Percentiles rank a stretch among this genome's conserved stretches.
Evolutionary conservation across 2,329 filamentous ascomycete genomes (phyloP).

Genomic region (Scedosporium boydii): DNA sequence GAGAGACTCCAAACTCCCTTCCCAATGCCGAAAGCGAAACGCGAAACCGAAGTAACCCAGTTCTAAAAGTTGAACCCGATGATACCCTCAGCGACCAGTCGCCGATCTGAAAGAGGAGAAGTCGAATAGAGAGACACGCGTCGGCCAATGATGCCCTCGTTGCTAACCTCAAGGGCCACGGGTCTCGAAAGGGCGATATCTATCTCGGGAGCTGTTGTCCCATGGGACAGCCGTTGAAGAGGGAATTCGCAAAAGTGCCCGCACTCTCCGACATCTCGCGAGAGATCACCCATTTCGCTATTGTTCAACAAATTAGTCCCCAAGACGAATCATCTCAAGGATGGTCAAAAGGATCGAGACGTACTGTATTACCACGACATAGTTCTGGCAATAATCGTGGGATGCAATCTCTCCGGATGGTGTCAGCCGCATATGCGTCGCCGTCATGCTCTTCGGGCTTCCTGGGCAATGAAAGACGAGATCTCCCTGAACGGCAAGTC

Average conservation of each 20-base stretch:
- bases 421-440: slow-evolving; percentile 33
- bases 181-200: slow-evolving; percentile 21
- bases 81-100: slow-evolving; percentile 34
- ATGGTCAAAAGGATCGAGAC: slow-evolving; percentile 9
- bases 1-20: neutral
- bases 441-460: slow-evolving; percentile 22
- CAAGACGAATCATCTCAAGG: too few species aligned
- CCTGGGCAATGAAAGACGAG: slow-evolving; percentile 33
- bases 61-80: slow-evolving; percentile 31
- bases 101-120: slow-evolving; percentile 14
- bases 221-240: neutral
- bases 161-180: slow-evolving; percentile 33
- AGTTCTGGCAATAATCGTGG: slow-evolving; percentile 5
- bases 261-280: neutral
- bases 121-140: slow-evolving; percentile 29
- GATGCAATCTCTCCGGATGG: slow-evolving; percentile 15
- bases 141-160: slow-evolving; percentile 37
- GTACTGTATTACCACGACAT: slow-evolving; percentile 36
- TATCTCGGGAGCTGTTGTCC: neutral
- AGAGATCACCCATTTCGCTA: slow-evolving; percentile 2
- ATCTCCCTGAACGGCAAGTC: slow-evolving; percentile 19
- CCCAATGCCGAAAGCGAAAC: neutral
- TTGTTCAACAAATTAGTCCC: neutral
- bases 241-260: slow-evolving; percentile 5
- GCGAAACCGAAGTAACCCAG: neutral